These are phyloP conservation scores for Harrya chromipes DNA, from an alignment of 768 basidiomycete species.

Conservation along the genomic window DNA sequence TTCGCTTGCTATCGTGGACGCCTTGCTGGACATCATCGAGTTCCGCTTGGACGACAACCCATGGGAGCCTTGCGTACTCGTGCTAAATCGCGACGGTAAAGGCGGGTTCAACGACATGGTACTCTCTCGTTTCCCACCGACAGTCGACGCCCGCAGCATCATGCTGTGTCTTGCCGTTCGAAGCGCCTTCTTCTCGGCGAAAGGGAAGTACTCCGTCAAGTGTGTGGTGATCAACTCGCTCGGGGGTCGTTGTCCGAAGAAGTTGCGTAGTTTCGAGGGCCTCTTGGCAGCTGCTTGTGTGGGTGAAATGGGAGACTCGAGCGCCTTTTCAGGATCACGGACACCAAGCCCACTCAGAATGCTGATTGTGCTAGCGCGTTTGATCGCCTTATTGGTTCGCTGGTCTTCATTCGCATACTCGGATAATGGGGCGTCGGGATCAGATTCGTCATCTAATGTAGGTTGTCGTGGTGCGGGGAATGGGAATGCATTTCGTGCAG, in stretches of 20 bases:
- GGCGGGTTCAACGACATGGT: constrained; percentile 41
- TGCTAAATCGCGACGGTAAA: constrained; percentile 39
- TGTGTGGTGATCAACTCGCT: constrained; percentile 96
- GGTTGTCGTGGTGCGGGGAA: constrained; percentile 9
- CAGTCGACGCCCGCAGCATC: constrained; percentile 55
- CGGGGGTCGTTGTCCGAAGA: constrained; percentile 97
- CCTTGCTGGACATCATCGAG: constrained; percentile 38
- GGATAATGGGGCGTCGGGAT: constrained; percentile 31
- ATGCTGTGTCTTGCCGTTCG: constrained; percentile 89
- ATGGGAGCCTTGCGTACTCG: constrained; percentile 35
- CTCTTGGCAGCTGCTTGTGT: constrained; percentile 36
- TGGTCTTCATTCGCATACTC: constrained; percentile 31
- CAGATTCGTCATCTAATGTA: constrained; percentile 37
- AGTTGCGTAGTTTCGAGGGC: constrained; percentile 82
- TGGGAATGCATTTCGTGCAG: constrained; percentile 18
- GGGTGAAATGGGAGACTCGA: constrained; percentile 56
- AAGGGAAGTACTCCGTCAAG: constrained; percentile 92
- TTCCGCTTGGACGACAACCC: constrained; percentile 48
- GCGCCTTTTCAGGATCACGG: constrained; percentile 65
- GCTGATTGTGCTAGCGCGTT: constrained; percentile 93
- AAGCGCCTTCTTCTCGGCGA: constrained; percentile 86
- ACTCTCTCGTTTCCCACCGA: constrained; percentile 45
- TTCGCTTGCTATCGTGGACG: constrained; percentile 21
- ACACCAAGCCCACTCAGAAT: constrained; percentile 93
- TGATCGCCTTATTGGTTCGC: constrained; percentile 34